A percentile compares a stretch with the other conserved stretches of the same genome.
Evolutionary conservation across 2,329 filamentous ascomycete species (phyloP).

Genomic region (Coniochaeta sp.): DNA sequence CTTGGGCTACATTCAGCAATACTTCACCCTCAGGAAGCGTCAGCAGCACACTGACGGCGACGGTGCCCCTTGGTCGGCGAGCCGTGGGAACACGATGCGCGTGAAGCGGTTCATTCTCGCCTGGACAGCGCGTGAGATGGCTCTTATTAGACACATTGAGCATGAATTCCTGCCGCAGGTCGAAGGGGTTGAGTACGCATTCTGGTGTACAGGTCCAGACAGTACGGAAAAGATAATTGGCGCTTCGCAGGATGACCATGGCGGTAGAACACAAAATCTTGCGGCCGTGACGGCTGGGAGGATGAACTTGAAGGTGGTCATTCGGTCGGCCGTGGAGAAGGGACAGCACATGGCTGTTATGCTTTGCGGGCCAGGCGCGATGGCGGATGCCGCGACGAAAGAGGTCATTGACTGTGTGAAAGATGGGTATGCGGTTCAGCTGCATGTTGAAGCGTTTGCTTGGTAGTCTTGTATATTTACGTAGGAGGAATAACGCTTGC

Average conservation of each 20-base stretch:
- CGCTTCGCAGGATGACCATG: background rate
- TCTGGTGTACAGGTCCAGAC: background rate
- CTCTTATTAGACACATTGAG: background rate
- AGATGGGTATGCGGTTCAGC: constrained; percentile 9
- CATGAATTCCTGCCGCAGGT: background rate
- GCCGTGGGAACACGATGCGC: background rate
- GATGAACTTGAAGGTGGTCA: background rate
- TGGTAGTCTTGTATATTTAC: constrained; percentile 8
- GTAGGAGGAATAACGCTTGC: too few species aligned
- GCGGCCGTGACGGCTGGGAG: background rate
- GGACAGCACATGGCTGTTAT: constrained; percentile 14
- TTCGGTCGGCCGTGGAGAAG: background rate
- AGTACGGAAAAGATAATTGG: background rate
- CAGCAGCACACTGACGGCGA: background rate
- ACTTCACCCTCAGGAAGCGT: background rate
- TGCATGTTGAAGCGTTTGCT: constrained; percentile 17
- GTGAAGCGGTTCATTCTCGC: background rate
- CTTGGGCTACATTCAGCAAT: background rate
- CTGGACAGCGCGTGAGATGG: background rate
- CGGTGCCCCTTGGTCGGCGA: too few species aligned
- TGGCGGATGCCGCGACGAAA: constrained; percentile 19
- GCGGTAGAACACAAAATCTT: background rate
- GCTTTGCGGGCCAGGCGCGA: constrained; percentile 17
- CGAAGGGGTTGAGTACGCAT: background rate
- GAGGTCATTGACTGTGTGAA: constrained; percentile 13